These are phyloP conservation scores for Helotiales sp. DNA, from an alignment of 2,329 filamentous ascomycete species.

Conservation along the genomic window DNA sequence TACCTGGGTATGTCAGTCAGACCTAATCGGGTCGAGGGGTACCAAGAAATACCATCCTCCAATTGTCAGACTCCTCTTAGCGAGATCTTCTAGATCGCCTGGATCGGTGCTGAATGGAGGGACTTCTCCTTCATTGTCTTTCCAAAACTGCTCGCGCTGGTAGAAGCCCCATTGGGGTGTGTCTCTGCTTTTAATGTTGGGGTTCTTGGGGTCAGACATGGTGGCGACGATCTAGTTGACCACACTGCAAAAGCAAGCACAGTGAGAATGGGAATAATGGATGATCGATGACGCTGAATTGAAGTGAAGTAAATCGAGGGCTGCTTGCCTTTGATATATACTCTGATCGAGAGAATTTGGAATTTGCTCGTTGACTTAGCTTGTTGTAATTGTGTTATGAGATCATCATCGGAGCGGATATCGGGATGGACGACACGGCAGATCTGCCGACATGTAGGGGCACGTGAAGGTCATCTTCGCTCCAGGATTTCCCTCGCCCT, in stretches of 20 bases:
- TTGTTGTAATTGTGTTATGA: neutral
- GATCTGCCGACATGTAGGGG: neutral
- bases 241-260: too few species aligned
- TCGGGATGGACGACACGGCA: neutral
- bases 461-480: neutral
- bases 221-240: slow-evolving; percentile 4
- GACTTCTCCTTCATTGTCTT: slow-evolving; percentile 54
- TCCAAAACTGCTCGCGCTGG: slow-evolving; percentile 61
- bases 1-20: slow-evolving; percentile 41
- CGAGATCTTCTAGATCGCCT: slow-evolving; percentile 61
- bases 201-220: slow-evolving; percentile 53
- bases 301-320: too few species aligned
- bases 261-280: too few species aligned
- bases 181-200: slow-evolving; percentile 54
- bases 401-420: neutral
- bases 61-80: slow-evolving; percentile 59
- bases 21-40: neutral
- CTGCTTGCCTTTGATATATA: neutral
- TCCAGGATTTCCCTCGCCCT: too few species aligned
- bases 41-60: slow-evolving; percentile 53
- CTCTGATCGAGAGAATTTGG: neutral
- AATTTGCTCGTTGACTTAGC: neutral
- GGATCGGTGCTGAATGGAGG: slow-evolving; percentile 61
- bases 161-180: slow-evolving; percentile 61
- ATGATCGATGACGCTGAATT: too few species aligned